phyloP scores from a whole-genome alignment of 306 rosid species.

The Citrullus amarus region DNA sequence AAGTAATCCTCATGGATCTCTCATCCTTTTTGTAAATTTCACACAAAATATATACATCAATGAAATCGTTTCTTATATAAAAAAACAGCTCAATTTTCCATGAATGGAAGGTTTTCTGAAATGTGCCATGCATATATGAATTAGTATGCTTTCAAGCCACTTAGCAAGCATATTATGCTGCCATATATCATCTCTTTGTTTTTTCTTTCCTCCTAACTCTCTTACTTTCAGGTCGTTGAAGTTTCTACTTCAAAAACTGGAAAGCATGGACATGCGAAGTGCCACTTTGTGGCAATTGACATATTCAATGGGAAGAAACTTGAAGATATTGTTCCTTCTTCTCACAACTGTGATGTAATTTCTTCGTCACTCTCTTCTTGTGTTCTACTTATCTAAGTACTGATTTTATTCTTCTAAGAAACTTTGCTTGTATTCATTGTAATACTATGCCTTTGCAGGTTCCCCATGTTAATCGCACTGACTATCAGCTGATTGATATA shows the following conservation, averaged over 20 bases:
- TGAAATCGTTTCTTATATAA: background rate
- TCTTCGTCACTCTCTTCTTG: background rate
- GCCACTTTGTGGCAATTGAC: slow-evolving; percentile 69
- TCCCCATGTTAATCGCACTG: slow-evolving; percentile 62
- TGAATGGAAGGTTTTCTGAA: background rate
- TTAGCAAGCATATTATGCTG: background rate
- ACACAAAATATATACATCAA: background rate
- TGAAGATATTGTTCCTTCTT: slow-evolving; percentile 65
- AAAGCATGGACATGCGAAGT: slow-evolving; percentile 68
- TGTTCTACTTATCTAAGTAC: background rate
- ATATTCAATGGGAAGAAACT: slow-evolving; percentile 65
- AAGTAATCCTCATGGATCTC: background rate
- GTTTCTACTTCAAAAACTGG: slow-evolving; percentile 72
- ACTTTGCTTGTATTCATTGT: background rate
- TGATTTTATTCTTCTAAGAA: background rate
- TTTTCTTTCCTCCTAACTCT: background rate
- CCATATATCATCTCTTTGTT: background rate
- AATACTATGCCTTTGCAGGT: slow-evolving; percentile 27
- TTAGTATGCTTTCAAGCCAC: background rate
- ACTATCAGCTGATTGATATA: slow-evolving; percentile 65
- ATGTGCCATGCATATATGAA: background rate
- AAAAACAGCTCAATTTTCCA: background rate
- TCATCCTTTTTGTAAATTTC: background rate
- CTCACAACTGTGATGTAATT: slow-evolving; percentile 65
- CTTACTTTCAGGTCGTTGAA: slow-evolving; percentile 31